phyloP scores from a whole-genome alignment of 2,329 filamentous ascomycete species.

The Mariannaea sp. region DNA sequence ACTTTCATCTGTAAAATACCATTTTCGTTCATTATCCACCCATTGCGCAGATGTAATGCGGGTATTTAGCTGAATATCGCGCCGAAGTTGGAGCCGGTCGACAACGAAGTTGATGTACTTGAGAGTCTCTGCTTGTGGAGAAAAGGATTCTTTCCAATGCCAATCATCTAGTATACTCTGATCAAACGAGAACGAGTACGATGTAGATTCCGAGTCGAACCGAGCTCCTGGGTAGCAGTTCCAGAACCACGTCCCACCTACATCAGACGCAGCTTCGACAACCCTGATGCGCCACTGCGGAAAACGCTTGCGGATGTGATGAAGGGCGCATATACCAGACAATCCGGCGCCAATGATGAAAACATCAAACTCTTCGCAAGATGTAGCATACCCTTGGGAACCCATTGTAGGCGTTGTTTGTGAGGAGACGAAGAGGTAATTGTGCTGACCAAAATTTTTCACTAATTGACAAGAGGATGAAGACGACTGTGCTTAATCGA shows the following conservation, averaged over 20 bases:
- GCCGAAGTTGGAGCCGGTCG: not conserved
- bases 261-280: slow-evolving; percentile 26
- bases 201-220: slow-evolving; percentile 46
- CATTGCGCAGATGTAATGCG: not conserved
- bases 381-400: too few relatives aligned
- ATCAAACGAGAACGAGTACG: slow-evolving; percentile 39
- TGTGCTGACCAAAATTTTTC: too few relatives aligned
- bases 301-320: slow-evolving; percentile 45
- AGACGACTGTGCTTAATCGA: too few relatives aligned
- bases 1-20: not conserved
- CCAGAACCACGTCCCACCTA: slow-evolving; percentile 37
- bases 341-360: slow-evolving; percentile 36
- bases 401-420: too few relatives aligned
- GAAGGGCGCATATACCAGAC: slow-evolving; percentile 47
- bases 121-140: slow-evolving; percentile 1
- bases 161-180: slow-evolving; percentile 1
- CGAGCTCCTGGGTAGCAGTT: slow-evolving; percentile 38
- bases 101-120: slow-evolving; percentile 3
- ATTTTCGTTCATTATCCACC: not conserved
- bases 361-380: slow-evolving; percentile 23
- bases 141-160: slow-evolving; percentile 5
- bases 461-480: too few relatives aligned
- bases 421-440: too few relatives aligned
- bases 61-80: slow-evolving; percentile 1
- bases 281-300: slow-evolving; percentile 27